Evolutionary conservation across 805 yeast genomes (phyloP), one percentile per base, ranked within the genome.

Genomic region (Aciculoconidium aculeatum): DNA sequence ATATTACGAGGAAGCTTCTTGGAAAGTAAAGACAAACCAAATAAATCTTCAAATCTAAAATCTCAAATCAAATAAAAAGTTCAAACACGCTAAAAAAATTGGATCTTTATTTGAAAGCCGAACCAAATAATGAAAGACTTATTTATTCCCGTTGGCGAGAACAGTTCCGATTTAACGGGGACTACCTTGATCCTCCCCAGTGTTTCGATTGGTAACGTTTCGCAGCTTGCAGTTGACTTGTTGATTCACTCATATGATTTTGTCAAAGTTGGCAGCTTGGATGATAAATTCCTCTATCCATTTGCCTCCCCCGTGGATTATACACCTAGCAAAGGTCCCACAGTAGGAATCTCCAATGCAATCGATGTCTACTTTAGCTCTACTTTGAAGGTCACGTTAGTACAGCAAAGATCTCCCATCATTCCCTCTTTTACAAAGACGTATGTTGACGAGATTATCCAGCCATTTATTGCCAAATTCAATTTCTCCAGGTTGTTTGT

Each of bases 141-240:
- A n/a, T n/a, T n/a, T n/a, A n/a, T n/a, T n/a, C n/a, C n/a, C n/a
- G n/a, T n/a, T n/a, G n/a, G n/a, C n/a, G n/a, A n/a, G n/a, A n/a
- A n/a, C n/a, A n/a, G n/a, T n/a, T n/a, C n/a, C n/a, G n/a, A n/a
- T n/a, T 18, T 18, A 18, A 18, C 8, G 21, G 56, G 53, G 23
- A 53, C 72, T 1, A 66, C 65, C 1, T 56, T 81, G n/a, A 48
- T 90, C 1, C 23, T 92, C 1, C 97, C 97, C 0, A 57, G 87
- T 0, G 81, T 92, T 0, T 76, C 96, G 3, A 70, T 84, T 5
- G 97, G 95, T 6, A 92, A 90, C 45, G 80, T 87, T 3, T 94
- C 97, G 0, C 98, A 92, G 51, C 58, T 90, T 27, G 57, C 88
- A 0, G 53, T 72, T 5, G 97, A 88, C 52, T 61, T 88, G 17